Evolutionary conservation across 139 green algal genomes (phyloP).

Genomic region (Marvania coccoides): DNA sequence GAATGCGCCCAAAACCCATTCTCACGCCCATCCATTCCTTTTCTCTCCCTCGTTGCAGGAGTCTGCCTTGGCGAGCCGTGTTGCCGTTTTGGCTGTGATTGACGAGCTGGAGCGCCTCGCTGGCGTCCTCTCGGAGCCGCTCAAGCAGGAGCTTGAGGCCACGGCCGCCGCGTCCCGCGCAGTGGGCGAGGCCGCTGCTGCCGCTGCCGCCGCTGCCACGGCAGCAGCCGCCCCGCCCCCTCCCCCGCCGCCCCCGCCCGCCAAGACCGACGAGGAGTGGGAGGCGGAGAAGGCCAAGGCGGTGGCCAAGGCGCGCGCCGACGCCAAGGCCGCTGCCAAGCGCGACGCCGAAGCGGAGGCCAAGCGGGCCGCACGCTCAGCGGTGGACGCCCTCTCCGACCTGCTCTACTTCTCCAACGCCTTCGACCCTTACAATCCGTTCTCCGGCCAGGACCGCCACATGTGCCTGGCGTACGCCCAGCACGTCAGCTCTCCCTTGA

Average conservation of each 20-base stretch:
- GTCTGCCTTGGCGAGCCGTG: conserved; percentile 19
- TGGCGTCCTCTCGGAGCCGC: conserved; percentile 3
- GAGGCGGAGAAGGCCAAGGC: conserved; percentile 6
- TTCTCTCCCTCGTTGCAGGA: conserved; percentile 16
- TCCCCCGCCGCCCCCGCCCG: not conserved
- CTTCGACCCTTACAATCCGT: conserved; percentile 4
- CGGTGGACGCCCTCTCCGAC: conserved; percentile 9
- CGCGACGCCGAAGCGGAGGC: not conserved
- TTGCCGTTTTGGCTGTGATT: conserved; percentile 20
- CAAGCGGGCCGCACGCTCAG: not conserved
- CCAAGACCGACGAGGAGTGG: conserved; percentile 16
- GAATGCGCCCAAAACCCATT: not conserved
- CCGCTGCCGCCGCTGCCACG: not conserved
- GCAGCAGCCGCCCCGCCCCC: too few relatives aligned
- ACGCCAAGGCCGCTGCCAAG: conserved; percentile 6
- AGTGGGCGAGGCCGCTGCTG: not conserved
- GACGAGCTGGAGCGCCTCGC: conserved; percentile 45
- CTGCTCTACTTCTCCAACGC: conserved; percentile 14
- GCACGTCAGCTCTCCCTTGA: conserved; percentile 12
- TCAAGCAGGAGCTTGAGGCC: not conserved
- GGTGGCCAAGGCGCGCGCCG: not conserved
- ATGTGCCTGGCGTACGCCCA: conserved; percentile 2
- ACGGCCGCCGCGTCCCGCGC: too few relatives aligned
- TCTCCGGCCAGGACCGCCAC: conserved; percentile 7
- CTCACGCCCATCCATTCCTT: not conserved